phyloP scores from a whole-genome alignment of 768 basidiomycete species.

The Auricularia sp. region DNA sequence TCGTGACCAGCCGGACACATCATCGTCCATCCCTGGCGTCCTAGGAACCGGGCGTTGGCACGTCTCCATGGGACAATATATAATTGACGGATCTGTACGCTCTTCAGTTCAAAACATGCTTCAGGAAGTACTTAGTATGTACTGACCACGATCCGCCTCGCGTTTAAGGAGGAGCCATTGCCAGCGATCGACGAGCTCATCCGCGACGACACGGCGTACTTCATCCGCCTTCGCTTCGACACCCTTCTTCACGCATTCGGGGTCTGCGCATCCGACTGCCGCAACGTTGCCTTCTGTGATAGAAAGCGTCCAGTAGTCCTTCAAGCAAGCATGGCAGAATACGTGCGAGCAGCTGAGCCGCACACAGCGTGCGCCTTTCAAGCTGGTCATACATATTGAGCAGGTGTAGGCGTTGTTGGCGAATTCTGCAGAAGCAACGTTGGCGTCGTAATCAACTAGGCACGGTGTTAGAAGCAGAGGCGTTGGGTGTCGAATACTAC shows the following conservation, averaged over 20 bases:
- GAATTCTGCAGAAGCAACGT: conserved; percentile 42
- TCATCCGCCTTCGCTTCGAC: conserved; percentile 60
- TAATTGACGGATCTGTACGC: conserved; percentile 54
- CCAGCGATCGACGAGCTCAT: conserved; percentile 61
- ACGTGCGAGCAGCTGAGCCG: conserved; percentile 64
- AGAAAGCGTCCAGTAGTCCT: conserved; percentile 73
- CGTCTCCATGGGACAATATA: conserved; percentile 68
- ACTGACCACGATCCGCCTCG: conserved; percentile 55
- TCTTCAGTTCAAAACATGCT: background rate
- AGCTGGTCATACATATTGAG: conserved; percentile 60
- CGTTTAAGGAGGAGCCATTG: conserved; percentile 66
- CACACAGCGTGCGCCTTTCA: conserved; percentile 69
- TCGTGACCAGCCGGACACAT: conserved; percentile 60
- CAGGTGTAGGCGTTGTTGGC: conserved; percentile 58
- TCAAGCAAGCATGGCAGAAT: conserved; percentile 73
- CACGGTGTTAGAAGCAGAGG: conserved; percentile 42
- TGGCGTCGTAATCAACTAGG: conserved; percentile 40
- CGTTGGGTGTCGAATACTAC: conserved; percentile 46
- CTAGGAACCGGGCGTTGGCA: conserved; percentile 75
- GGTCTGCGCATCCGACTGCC: conserved; percentile 73
- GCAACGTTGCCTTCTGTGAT: conserved; percentile 70
- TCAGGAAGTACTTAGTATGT: conserved; percentile 9
- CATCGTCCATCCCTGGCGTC: conserved; percentile 34
- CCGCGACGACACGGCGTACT: conserved; percentile 57
- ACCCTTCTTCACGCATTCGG: conserved; percentile 58